phyloP scores from a whole-genome alignment of 768 basidiomycete genomes.

The Asterophora lycoperdoides region DNA sequence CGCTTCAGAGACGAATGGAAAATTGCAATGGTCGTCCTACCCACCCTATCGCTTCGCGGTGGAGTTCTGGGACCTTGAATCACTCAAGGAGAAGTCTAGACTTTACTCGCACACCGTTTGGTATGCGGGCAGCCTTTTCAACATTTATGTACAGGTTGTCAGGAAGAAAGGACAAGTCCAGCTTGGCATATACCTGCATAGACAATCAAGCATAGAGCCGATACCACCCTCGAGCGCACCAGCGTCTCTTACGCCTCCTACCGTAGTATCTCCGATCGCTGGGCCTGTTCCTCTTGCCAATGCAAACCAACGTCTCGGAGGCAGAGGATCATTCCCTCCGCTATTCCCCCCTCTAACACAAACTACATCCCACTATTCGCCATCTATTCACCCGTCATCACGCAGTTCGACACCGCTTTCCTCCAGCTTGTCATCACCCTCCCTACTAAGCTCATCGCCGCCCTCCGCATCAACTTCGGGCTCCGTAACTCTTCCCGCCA shows the following conservation, averaged over 20 bases:
- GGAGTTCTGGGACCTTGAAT: slow-evolving; percentile 86
- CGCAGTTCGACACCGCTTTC: slow-evolving; percentile 41
- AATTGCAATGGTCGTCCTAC: slow-evolving; percentile 58
- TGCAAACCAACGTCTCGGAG: neutral
- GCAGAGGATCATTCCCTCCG: slow-evolving; percentile 30
- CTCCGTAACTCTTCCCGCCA: slow-evolving; percentile 33
- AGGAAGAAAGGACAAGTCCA: slow-evolving; percentile 73
- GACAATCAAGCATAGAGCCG: slow-evolving; percentile 77
- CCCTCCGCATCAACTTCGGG: slow-evolving; percentile 11
- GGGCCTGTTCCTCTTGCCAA: slow-evolving; percentile 3
- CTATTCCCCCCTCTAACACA: slow-evolving; percentile 25
- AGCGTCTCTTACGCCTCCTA: slow-evolving; percentile 10
- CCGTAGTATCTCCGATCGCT: slow-evolving; percentile 2
- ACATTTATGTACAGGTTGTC: slow-evolving; percentile 85
- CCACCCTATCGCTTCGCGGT: slow-evolving; percentile 83
- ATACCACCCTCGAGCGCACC: slow-evolving; percentile 71
- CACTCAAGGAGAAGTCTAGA: slow-evolving; percentile 79
- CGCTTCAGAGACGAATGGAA: slow-evolving; percentile 39
- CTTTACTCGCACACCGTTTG: slow-evolving; percentile 83
- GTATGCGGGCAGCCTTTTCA: slow-evolving; percentile 86
- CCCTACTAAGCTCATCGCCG: slow-evolving; percentile 19
- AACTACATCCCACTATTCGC: slow-evolving; percentile 37
- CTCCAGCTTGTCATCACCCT: slow-evolving; percentile 17
- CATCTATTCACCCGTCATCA: slow-evolving; percentile 40
- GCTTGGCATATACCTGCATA: slow-evolving; percentile 84